These are phyloP conservation scores for Globisporangium apiculatum DNA, from an alignment of 352 stramenopile species.

Conservation along the genomic window DNA sequence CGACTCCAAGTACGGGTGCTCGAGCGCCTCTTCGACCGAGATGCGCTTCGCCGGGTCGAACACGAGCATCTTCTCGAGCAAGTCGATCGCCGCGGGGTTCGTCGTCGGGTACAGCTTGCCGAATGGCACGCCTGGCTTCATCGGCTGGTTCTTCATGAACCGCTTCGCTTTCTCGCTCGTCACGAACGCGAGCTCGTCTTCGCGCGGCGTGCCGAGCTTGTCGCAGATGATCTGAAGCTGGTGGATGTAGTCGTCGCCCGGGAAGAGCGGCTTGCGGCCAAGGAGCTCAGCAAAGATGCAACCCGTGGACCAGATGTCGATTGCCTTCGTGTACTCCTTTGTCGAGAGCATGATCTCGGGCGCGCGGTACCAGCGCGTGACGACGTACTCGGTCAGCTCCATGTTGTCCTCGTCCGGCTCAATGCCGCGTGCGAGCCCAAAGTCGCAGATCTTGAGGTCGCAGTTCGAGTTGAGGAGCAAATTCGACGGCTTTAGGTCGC, in stretches of 20 bases:
- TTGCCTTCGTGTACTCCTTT: conserved; percentile 94
- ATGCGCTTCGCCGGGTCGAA: conserved; percentile 88
- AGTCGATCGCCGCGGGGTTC: conserved; percentile 62
- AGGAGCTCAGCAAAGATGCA: conserved; percentile 94
- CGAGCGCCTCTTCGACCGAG: conserved; percentile 89
- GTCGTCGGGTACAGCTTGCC: conserved; percentile 66
- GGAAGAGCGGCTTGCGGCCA: conserved; percentile 88
- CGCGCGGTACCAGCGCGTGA: conserved; percentile 90
- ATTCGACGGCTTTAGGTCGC: conserved; percentile 97
- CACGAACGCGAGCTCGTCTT: conserved; percentile 89
- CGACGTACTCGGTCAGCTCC: conserved; percentile 86
- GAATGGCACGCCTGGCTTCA: conserved; percentile 65
- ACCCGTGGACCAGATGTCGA: conserved; percentile 94
- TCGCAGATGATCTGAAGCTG: conserved; percentile 96
- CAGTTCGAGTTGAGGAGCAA: conserved; percentile 94
- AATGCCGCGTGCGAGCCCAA: conserved; percentile 82
- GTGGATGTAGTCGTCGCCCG: conserved; percentile 98
- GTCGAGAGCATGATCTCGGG: conserved; percentile 95
- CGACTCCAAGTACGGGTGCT: conserved; percentile 87
- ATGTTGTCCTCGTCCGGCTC: conserved; percentile 45
- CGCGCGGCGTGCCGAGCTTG: conserved; percentile 80
- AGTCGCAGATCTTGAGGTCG: conserved; percentile 91
- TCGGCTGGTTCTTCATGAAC: conserved; percentile 83
- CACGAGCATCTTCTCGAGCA: conserved; percentile 84
- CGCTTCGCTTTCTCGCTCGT: conserved; percentile 85